A percentile compares a stretch with the other conserved stretches of the same genome.
These are phyloP conservation scores for Candida sp. DNA, from an alignment of 1,139 yeast genomes.

Conservation along the genomic window DNA sequence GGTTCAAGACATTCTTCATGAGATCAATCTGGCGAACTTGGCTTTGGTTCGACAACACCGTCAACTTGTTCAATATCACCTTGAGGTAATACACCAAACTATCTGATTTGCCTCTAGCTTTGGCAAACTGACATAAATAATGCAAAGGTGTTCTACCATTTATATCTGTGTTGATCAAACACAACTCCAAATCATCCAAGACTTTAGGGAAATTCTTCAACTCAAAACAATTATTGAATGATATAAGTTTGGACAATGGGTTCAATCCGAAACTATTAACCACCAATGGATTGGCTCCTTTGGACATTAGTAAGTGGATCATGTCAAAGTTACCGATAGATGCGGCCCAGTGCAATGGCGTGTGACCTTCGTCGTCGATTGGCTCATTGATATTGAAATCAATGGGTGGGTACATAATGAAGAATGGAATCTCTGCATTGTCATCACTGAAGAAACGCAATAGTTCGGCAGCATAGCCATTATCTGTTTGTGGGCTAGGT, in stretches of 20 bases:
- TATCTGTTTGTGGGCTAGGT: slow-evolving; percentile 22
- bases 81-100: slow-evolving; percentile 45
- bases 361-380: slow-evolving; percentile 95
- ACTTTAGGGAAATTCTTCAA: slow-evolving; percentile 75
- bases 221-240: slow-evolving; percentile 89
- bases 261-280: slow-evolving; percentile 83
- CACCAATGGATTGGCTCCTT: slow-evolving; percentile 79
- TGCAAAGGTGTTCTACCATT: slow-evolving; percentile 78
- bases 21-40: slow-evolving; percentile 43
- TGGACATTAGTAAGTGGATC: slow-evolving; percentile 67
- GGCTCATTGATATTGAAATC: slow-evolving; percentile 86
- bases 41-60: slow-evolving; percentile 31
- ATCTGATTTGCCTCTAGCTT: slow-evolving; percentile 51
- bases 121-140: slow-evolving; percentile 66
- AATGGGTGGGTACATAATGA: slow-evolving; percentile 73
- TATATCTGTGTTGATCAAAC: slow-evolving; percentile 72
- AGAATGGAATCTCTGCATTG: slow-evolving; percentile 73
- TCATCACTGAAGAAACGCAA: slow-evolving; percentile 73
- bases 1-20: slow-evolving; percentile 65
- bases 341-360: slow-evolving; percentile 97
- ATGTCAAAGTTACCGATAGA: slow-evolving; percentile 84
- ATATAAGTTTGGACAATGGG: slow-evolving; percentile 80
- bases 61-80: slow-evolving; percentile 41
- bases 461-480: slow-evolving; percentile 58
- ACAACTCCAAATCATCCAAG: slow-evolving; percentile 70